Conservation (phyloP, 352 stramenopile genomes). For the Pythium plurisporium region DNA sequence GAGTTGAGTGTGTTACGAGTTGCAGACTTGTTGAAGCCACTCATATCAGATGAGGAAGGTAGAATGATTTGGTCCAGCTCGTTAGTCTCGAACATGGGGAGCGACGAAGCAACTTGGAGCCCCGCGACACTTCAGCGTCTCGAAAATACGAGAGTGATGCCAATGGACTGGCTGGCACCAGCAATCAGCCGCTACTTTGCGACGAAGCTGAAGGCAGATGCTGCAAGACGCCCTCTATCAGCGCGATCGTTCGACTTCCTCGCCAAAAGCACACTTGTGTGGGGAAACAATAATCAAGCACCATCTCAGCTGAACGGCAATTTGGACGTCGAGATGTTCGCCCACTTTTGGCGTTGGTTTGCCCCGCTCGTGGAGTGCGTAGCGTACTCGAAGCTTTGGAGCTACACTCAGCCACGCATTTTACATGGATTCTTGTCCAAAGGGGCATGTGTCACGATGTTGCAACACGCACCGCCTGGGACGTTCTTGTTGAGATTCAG, state of each 20-base stretch:
- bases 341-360: conserved; percentile 76
- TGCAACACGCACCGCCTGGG: conserved; percentile 53
- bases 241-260: conserved; percentile 76
- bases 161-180: conserved; percentile 59
- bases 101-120: conserved; percentile 18
- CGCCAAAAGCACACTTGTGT: conserved; percentile 65
- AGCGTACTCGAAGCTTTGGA: conserved; percentile 50
- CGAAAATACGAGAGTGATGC: conserved; percentile 34
- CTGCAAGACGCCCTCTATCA: conserved; percentile 61
- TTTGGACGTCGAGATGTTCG: conserved; percentile 68
- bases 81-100: conserved; percentile 36
- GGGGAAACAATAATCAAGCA: conserved; percentile 31
- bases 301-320: conserved; percentile 35
- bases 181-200: conserved; percentile 78
- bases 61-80: conserved; percentile 66
- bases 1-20: conserved; percentile 54
- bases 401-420: conserved; percentile 67
- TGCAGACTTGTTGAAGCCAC: conserved; percentile 39
- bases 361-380: conserved; percentile 63
- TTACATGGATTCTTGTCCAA: conserved; percentile 84
- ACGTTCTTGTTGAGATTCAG: conserved; percentile 82
- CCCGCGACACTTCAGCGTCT: conserved; percentile 35
- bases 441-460: conserved; percentile 69
- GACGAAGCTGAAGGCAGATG: conserved; percentile 60
- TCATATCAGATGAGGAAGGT: conserved; percentile 42